These are phyloP conservation scores for Xerocomellus amylosporus DNA, from an alignment of 768 basidiomycete genomes.

Conservation along the genomic window DNA sequence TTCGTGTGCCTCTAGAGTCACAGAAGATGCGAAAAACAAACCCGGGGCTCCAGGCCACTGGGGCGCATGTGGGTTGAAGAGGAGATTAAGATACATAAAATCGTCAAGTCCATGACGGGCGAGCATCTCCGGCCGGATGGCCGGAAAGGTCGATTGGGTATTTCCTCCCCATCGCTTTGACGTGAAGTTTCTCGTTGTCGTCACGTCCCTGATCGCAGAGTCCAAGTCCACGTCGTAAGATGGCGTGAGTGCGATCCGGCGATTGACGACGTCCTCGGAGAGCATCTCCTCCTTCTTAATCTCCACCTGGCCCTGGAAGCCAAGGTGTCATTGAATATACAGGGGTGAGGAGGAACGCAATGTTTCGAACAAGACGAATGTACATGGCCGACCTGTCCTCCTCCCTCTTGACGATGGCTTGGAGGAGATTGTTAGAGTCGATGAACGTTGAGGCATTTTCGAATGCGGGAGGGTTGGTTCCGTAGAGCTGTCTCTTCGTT, in stretches of 20 bases:
- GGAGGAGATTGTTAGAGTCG: not conserved
- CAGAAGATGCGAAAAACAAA: conserved; percentile 14
- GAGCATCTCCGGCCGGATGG: conserved; percentile 8
- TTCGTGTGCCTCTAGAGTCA: not conserved
- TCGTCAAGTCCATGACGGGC: conserved; percentile 14
- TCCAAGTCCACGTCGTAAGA: conserved; percentile 12
- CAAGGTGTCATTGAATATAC: not conserved
- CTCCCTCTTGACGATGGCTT: conserved; percentile 7
- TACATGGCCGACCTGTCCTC: conserved; percentile 2
- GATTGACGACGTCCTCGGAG: conserved; percentile 19
- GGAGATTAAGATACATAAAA: conserved; percentile 21
- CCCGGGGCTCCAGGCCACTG: conserved; percentile 17
- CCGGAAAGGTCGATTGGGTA: conserved; percentile 13
- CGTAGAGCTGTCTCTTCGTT: conserved; percentile 9
- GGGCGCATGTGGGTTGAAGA: conserved; percentile 18
- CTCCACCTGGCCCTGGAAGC: conserved; percentile 8
- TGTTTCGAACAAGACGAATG: not conserved
- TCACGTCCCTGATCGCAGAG: conserved; percentile 15
- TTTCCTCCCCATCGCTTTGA: conserved; percentile 20
- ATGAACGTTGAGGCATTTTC: conserved; percentile 12
- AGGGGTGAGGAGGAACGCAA: not conserved
- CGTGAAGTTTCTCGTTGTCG: conserved; percentile 15
- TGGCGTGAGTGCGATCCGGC: conserved; percentile 1
- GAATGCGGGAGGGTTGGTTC: conserved; percentile 2
- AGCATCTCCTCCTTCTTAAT: conserved; percentile 22